Conservation (phyloP, 768 basidiomycete species). For the Polyporus arcularius region DNA sequence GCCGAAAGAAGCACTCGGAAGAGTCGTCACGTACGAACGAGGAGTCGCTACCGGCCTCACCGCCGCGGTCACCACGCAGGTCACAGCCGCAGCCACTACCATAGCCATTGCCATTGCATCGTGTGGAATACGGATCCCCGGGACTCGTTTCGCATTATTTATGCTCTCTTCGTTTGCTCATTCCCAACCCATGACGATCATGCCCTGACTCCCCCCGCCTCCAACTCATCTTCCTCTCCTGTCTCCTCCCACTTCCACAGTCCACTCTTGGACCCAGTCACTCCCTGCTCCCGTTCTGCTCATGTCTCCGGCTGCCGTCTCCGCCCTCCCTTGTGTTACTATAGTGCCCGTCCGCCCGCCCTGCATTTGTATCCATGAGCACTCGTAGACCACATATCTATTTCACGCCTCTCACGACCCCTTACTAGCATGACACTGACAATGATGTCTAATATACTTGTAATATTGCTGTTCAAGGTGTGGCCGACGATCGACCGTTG, state of each 20-base stretch:
- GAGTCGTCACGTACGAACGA: slow-evolving; percentile 10
- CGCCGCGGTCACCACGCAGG: slow-evolving; percentile 3
- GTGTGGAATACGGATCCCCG: background rate
- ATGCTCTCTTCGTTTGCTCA: background rate
- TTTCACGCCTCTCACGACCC: slow-evolving; percentile 1
- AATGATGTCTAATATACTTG: background rate
- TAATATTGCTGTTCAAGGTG: background rate
- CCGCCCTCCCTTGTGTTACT: background rate
- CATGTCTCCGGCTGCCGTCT: background rate
- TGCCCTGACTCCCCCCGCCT: background rate
- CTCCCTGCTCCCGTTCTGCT: background rate
- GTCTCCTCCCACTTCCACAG: background rate
- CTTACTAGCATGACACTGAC: background rate
- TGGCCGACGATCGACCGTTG: no score
- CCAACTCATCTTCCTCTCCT: background rate
- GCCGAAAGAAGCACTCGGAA: slow-evolving; percentile 18
- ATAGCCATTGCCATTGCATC: background rate
- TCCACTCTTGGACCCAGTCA: background rate
- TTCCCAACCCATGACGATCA: background rate
- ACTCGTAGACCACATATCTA: background rate
- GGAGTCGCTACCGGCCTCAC: slow-evolving; percentile 5
- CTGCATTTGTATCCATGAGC: slow-evolving; percentile 8
- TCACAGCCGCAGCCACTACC: background rate
- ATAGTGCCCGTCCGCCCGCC: background rate
- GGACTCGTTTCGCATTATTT: background rate